A percentile compares a stretch with the other conserved stretches of the same genome.
Conservation (phyloP, 2,329 filamentous ascomycete species). For the Pseudogymnoascus sp. region DNA sequence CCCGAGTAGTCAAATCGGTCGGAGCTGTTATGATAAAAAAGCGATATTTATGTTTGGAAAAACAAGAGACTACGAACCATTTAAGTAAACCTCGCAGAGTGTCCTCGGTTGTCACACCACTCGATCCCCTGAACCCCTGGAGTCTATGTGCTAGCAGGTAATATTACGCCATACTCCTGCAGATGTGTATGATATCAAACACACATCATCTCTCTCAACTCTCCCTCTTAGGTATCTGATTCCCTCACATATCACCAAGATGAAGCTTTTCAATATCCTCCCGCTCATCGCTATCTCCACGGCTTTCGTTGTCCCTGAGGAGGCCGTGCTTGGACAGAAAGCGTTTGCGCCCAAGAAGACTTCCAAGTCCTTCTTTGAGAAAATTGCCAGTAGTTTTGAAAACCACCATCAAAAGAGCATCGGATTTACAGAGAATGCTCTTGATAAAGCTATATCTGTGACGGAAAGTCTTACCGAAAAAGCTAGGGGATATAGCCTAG, state of each 20-base stretch:
- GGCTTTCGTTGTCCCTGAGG: conserved; percentile 45
- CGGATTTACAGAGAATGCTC: conserved; percentile 23
- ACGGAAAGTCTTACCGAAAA: conserved; percentile 18
- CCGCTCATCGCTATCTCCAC: conserved; percentile 41
- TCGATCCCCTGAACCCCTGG: background rate
- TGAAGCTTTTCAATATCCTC: conserved; percentile 36
- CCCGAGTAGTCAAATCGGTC: background rate
- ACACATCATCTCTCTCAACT: background rate
- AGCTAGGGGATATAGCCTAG: conserved; percentile 15
- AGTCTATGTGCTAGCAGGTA: background rate
- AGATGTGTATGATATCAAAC: conserved; percentile 2
- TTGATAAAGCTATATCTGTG: conserved; percentile 26
- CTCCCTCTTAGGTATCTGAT: background rate
- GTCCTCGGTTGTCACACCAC: conserved; percentile 1
- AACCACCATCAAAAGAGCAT: conserved; percentile 23
- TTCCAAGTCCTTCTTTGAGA: conserved; percentile 26
- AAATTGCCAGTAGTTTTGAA: conserved; percentile 27
- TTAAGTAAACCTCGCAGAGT: background rate
- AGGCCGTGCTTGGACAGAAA: conserved; percentile 37
- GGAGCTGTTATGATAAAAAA: background rate
- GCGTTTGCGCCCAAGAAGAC: conserved; percentile 30
- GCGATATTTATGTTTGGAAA: background rate
- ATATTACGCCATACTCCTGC: background rate
- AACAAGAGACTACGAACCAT: background rate
- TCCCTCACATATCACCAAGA: conserved; percentile 20